Conservation (phyloP, 352 stramenopile genomes). For the Globisporangium perplexum region DNA sequence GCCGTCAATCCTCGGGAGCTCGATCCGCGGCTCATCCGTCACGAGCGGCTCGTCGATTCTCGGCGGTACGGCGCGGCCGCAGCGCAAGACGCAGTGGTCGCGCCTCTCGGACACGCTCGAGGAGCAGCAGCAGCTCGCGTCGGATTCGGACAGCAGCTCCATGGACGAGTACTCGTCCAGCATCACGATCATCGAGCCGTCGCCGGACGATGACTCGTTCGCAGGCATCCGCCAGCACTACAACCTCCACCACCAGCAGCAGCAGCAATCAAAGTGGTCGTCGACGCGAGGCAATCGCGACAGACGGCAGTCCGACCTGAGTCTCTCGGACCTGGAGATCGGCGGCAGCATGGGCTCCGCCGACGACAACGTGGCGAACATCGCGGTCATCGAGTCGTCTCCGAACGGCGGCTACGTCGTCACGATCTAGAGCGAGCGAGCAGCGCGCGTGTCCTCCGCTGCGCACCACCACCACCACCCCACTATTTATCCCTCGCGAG, state of each 20-base stretch:
- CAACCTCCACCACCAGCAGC: slow-evolving; percentile 9
- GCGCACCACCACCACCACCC: no score
- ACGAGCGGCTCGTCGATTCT: slow-evolving; percentile 8
- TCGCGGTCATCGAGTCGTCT: slow-evolving; percentile 40
- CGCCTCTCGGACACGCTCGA: slow-evolving; percentile 27
- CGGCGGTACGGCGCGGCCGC: slow-evolving; percentile 9
- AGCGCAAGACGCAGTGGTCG: slow-evolving; percentile 14
- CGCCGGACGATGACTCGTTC: slow-evolving; percentile 15
- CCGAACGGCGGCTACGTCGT: slow-evolving; percentile 48
- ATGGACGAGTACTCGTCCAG: slow-evolving; percentile 41
- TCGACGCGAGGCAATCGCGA: background rate
- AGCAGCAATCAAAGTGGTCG: slow-evolving; percentile 19
- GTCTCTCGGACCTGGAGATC: slow-evolving; percentile 14
- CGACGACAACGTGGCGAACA: slow-evolving; percentile 2
- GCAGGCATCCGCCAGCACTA: background rate
- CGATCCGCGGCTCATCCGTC: slow-evolving; percentile 9
- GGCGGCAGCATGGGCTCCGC: slow-evolving; percentile 7
- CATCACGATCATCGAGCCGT: slow-evolving; percentile 30
- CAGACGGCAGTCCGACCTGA: slow-evolving; percentile 6
- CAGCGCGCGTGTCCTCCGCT: no score
- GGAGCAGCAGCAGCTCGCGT: slow-evolving; percentile 36
- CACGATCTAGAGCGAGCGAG: slow-evolving; percentile 56
- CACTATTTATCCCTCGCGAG: slow-evolving; percentile 70
- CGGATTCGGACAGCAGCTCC: slow-evolving; percentile 32
- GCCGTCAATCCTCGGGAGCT: slow-evolving; percentile 17